Percentiles rank a stretch among this genome's conserved stretches.
phyloP scores from a whole-genome alignment of 345 rosid genomes.

The Brassica incana region DNA sequence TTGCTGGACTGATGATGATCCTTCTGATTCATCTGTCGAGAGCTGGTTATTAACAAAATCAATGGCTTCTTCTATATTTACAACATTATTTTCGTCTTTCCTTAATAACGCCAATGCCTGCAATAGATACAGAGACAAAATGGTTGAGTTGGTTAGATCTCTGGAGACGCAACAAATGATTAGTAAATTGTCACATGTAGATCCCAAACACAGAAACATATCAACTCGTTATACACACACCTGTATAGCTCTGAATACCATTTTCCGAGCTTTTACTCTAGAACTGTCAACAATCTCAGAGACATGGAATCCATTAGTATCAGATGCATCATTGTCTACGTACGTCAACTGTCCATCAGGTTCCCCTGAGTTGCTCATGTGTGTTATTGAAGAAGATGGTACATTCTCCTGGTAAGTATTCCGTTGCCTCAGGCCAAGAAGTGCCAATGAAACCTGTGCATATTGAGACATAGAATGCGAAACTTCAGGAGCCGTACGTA shows the following conservation, averaged over 20 bases:
- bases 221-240: slow-evolving; percentile 40
- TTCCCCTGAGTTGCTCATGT: slow-evolving; percentile 42
- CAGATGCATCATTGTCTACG: slow-evolving; percentile 45
- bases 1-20: slow-evolving; percentile 32
- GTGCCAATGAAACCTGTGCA: slow-evolving; percentile 73
- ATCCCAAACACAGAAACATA: slow-evolving; percentile 13
- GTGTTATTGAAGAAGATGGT: slow-evolving; percentile 35
- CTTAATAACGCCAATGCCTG: slow-evolving; percentile 59
- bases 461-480: background rate
- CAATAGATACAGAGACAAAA: slow-evolving; percentile 25
- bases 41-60: slow-evolving; percentile 65
- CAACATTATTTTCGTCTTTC: slow-evolving; percentile 41
- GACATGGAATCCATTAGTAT: slow-evolving; percentile 55
- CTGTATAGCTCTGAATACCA: slow-evolving; percentile 73
- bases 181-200: slow-evolving; percentile 1
- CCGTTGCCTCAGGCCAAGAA: slow-evolving; percentile 67
- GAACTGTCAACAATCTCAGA: slow-evolving; percentile 75
- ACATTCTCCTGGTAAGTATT: slow-evolving; percentile 68
- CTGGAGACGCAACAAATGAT: slow-evolving; percentile 12
- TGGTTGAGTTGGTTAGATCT: background rate
- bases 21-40: slow-evolving; percentile 44
- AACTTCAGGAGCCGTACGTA: slow-evolving; percentile 21
- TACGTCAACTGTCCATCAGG: slow-evolving; percentile 44
- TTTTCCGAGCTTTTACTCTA: slow-evolving; percentile 58
- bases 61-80: slow-evolving; percentile 61